Evolutionary conservation across 23 red algal genomes (phyloP).

Genomic region (Agarophyton chilense): DNA sequence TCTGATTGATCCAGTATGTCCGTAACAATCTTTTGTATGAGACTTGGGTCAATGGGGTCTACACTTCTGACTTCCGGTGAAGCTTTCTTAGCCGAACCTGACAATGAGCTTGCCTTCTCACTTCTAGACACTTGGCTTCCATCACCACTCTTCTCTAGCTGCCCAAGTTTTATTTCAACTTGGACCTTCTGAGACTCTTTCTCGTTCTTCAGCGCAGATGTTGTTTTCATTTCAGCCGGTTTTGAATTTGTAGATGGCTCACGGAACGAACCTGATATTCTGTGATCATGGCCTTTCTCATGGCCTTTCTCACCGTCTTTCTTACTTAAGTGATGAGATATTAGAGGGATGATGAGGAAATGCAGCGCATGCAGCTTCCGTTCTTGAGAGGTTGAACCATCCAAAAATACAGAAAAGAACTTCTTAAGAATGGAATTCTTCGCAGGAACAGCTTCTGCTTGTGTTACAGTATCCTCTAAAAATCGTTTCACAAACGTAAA

Average conservation of each 20-base stretch:
- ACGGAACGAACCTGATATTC: background rate
- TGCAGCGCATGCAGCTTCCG: conserved; percentile 85
- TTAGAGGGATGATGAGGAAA: conserved; percentile 77
- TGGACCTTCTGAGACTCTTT: background rate
- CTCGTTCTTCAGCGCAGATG: background rate
- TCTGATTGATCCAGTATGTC: conserved; percentile 78
- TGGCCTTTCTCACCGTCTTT: background rate
- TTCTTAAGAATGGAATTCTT: conserved; percentile 56
- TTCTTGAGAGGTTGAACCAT: conserved; percentile 56
- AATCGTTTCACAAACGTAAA: conserved; percentile 90
- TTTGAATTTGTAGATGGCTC: background rate
- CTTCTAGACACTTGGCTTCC: background rate
- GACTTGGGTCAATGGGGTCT: conserved; percentile 2
- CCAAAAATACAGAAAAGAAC: conserved; percentile 74
- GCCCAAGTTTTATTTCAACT: background rate
- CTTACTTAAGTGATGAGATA: conserved; percentile 54
- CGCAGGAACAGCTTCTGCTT: background rate
- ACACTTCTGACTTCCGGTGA: background rate
- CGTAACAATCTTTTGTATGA: conserved; percentile 72
- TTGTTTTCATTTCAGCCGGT: background rate
- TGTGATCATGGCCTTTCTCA: background rate
- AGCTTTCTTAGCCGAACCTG: background rate
- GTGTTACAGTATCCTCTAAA: conserved; percentile 44
- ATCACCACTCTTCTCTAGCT: background rate
- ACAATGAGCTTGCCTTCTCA: background rate